Evolutionary conservation across 805 yeast species (phyloP), one percentile per base, ranked within the genome.

Genomic region (Spathaspora boniae): DNA sequence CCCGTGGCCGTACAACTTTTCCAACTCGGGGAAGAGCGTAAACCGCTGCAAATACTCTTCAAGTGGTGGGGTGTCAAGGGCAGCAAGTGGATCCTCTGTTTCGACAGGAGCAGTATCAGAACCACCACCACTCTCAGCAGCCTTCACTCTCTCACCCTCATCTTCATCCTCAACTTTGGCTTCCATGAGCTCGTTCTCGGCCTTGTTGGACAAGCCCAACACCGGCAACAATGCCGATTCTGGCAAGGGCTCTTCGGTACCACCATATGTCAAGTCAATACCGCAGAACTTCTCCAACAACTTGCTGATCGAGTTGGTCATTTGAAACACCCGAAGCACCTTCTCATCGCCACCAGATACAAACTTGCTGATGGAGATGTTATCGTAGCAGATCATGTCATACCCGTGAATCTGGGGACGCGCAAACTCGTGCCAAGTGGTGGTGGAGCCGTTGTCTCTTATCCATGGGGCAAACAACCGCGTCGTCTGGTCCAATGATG

Each of bases 341-440:
- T 93, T 94, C 53, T 93, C 99, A 54, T 94, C 99, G 31, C 97
- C 98, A 11, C 89, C 98, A 36, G 96, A 86, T 3, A 89, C 84
- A 62, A 86, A 91, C 44, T 74, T 65, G 1, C 83, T 68, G 33
- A 68, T 60, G 12, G 74, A 60, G 9, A 93, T 58, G 9, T 82
- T 69, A 25, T 80, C 76, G 6, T 85, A 67, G 46, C 95, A 80
- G 25, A 86, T 72, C 97, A 93, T 88, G 53, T 93, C 98, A 54
- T 87, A 93, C 6, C 99, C 99, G 58, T 93, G 99, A 44, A 93
- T 93, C 58, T 93, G 99, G 0, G 98, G 98, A 47, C 99, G 75
- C 2, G 96, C 86, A 58, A 93, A 82, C 57, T 93, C 99, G 53
- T 82, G 82, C 95, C 96, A 88, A 1, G 80, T 67, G 6, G 45